Evolutionary conservation across 1,284 basidiomycete species (phyloP), one percentile per base, ranked within the genome.

Genomic region (Ganoderma multipileum): DNA sequence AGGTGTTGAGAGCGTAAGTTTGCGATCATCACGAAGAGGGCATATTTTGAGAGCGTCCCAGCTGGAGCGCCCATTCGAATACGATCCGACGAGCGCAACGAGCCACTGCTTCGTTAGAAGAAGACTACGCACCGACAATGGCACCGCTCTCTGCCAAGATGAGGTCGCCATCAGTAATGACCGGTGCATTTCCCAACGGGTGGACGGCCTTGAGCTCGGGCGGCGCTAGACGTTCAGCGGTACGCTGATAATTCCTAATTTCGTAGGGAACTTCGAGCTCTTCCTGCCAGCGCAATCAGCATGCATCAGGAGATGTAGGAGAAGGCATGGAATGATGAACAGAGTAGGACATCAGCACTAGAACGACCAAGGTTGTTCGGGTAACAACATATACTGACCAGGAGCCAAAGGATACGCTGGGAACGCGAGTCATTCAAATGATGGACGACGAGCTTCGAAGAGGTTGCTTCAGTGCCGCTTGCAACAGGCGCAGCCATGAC

Each of bases 321-420:
- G 42, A 57, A 52, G 28, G 54, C 16, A 26, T 42, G 26, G 30
- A 50, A 57, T 54, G 63, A 55, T 38, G 55, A 64, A 62, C 67
- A 58, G 23, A 33, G n/a, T 38, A 18, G 28, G 23, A 33, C 44
- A 39, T 64, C 50, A 66, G 41, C 59, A 62, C 47, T 60, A 20
- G 18, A 44, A 26, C 5, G 39, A 50, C 47, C 16, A n/a, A 47
- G 54, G 61, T 47, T n/a, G 44, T 47, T 58, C 54, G 52, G 50
- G 44, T 26, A 65, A 28, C 67, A 65, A 28, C 67, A n/a, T 38
- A 36, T 28, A 60, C 58, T 39, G 58, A 86, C 86, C 68, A 88
- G 77, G n/a, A 88, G 79, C 86, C 86, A 89, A 16, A 88, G 77
- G 63, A 88, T 79, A 23, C 86, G 80, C 69, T 86, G 85, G 14